A percentile compares a stretch with the other conserved stretches of the same genome.
Conservation (phyloP, 306 rosid species). For the barrel medic (Medicago truncatula) region DNA sequence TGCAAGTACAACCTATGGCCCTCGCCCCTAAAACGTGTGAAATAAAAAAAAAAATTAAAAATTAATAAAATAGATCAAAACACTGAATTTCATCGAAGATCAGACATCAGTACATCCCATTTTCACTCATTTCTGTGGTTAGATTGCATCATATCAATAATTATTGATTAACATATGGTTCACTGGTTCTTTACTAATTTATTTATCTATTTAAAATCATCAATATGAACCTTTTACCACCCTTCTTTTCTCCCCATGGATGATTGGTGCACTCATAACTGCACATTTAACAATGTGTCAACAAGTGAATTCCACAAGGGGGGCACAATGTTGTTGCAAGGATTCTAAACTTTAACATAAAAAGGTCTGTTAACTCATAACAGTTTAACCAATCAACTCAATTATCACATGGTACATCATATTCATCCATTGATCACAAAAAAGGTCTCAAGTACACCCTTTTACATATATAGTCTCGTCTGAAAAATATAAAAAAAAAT, state of each 20-base stretch:
- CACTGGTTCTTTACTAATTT: not conserved
- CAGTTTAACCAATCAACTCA: not conserved
- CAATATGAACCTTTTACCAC: slow-evolving; percentile 12
- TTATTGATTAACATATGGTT: not conserved
- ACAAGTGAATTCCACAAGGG: slow-evolving; percentile 14
- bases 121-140: not conserved
- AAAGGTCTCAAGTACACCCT: slow-evolving; percentile 6
- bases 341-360: not conserved
- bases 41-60: not conserved
- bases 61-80: not conserved
- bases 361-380: not conserved
- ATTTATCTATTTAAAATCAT: slow-evolving; percentile 14
- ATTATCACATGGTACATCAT: slow-evolving; percentile 3
- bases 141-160: slow-evolving; percentile 16
- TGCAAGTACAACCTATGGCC: not conserved
- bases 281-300: slow-evolving; percentile 19
- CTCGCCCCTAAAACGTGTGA: not conserved
- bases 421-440: slow-evolving; percentile 17
- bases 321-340: not conserved
- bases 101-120: not conserved
- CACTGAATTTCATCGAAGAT: slow-evolving; percentile 6
- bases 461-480: not conserved
- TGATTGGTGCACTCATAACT: not conserved
- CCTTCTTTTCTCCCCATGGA: slow-evolving; percentile 37
- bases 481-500: too few relatives aligned